Conservation (phyloP, 257 asterid genomes). For the Gardenia jasminoides region DNA sequence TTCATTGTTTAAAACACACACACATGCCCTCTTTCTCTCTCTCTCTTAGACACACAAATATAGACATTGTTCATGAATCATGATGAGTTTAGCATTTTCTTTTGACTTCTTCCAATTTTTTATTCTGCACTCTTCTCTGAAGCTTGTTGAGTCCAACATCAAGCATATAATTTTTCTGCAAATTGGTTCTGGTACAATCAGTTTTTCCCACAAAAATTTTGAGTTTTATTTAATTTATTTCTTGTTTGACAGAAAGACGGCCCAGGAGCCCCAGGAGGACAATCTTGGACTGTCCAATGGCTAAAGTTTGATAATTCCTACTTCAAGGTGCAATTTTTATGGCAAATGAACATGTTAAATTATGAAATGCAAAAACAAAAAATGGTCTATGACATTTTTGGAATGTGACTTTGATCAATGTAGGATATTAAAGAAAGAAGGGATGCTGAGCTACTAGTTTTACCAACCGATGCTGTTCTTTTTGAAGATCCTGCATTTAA, state of each 20-base stretch:
- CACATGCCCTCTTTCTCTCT: background rate
- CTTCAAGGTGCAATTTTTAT: constrained; percentile 59
- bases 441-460: constrained; percentile 85
- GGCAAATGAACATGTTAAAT: background rate
- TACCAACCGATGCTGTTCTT: constrained; percentile 94
- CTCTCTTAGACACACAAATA: background rate
- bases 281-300: constrained; percentile 98
- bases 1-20: background rate
- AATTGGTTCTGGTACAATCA: background rate
- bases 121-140: background rate
- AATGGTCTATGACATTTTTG: constrained; percentile 4
- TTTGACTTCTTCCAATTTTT: too few relatives aligned
- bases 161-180: background rate
- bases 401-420: constrained; percentile 19
- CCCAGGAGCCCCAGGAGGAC: constrained; percentile 98
- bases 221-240: constrained; percentile 12
- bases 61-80: background rate
- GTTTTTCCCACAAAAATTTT: background rate
- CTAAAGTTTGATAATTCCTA: constrained; percentile 91
- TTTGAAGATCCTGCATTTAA: constrained; percentile 95
- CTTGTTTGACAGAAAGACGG: constrained; percentile 82
- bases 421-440: constrained; percentile 83
- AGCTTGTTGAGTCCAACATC: background rate
- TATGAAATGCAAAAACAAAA: constrained; percentile 16
- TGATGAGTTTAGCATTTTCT: background rate